Evolutionary conservation across 2,329 filamentous ascomycete genomes (phyloP), one percentile per base, ranked within the genome.

Genomic region (Karstenula rhodostoma): DNA sequence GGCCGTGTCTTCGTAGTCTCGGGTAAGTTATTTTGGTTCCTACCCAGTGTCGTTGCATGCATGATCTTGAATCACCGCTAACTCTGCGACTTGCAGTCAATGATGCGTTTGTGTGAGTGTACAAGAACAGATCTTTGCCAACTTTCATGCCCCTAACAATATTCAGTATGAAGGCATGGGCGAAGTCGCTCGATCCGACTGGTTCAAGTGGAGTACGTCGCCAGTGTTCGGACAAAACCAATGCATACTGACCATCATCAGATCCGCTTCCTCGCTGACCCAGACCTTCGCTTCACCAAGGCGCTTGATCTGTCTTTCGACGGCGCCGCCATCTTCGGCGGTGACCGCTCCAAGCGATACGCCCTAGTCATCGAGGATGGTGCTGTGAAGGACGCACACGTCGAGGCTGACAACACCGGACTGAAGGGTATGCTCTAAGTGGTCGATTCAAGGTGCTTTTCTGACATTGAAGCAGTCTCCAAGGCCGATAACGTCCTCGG

Each of bases 261-360:
- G 91, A 89, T 97, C 72, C 93, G 94, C 65, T 97, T 96, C 85
- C 84, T 97, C 44, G 93, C 90, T 53, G 94, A 97, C 78, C 91
- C 93, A 8, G 85, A 87, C 8, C 90, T 88, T 60, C 84, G 87
- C 61, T 96, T 97, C 81, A 95, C 92, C 66, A 89, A 92, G 76
- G 89, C 90, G 3, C 84, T 97, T 37, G 93, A 96, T 61, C 85
- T 97, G 46, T 86, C 86, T 65, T 97, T 97, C 73, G 93, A 97
- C 65, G 90, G 86, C 54, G 84, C 86, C 13, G 83, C 90, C 57
- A 87, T 97, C 77, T 95, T 98, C 71, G 94, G 94, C 46, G 89
- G 90, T 69, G 82, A 87, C 69, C 88, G 94, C 66, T 90, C 91
- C 80, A 96, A 97, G 87, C 87, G 94, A 53, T 97, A 96, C 74